Evolutionary conservation across 116 monocot species (phyloP).

Genomic region (Dioscorea cayenensis): DNA sequence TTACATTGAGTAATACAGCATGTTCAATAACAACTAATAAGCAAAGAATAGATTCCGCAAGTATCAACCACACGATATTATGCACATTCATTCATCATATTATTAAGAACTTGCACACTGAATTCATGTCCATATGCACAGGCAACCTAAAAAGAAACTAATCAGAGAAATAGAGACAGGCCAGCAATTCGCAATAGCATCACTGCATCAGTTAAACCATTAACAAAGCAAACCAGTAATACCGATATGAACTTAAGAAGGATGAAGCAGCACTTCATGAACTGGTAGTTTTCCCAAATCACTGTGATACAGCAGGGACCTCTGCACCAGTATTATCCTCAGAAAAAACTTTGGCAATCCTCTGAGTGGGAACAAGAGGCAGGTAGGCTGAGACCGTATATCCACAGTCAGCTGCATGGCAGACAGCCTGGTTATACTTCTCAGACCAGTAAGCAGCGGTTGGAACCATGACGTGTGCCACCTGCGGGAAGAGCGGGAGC

Average conservation of each 20-base stretch:
- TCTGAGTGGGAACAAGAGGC: conserved; percentile 61
- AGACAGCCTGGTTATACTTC: conserved; percentile 63
- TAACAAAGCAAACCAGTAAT: too few species aligned
- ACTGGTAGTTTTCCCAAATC: not conserved
- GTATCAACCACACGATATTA: not conserved
- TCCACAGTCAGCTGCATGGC: conserved; percentile 22
- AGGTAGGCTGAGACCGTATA: conserved; percentile 37
- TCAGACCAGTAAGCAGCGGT: conserved; percentile 65
- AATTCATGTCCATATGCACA: not conserved
- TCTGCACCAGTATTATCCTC: not conserved
- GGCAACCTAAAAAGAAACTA: not conserved
- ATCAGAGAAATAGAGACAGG: too few species aligned
- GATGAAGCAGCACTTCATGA: too few species aligned
- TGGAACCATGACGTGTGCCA: conserved; percentile 53
- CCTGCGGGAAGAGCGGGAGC: conserved; percentile 61
- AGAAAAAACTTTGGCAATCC: conserved; percentile 57
- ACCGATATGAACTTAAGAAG: too few species aligned
- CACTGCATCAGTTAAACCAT: too few species aligned
- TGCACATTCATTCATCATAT: too few species aligned
- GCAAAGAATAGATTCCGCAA: too few species aligned
- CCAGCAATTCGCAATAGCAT: too few species aligned
- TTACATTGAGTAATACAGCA: too few species aligned
- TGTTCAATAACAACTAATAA: too few species aligned
- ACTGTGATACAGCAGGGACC: not conserved
- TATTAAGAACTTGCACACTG: not conserved